These are phyloP conservation scores for Tardiomyces depauwii DNA, from an alignment of 1,139 yeast genomes.

Conservation along the genomic window DNA sequence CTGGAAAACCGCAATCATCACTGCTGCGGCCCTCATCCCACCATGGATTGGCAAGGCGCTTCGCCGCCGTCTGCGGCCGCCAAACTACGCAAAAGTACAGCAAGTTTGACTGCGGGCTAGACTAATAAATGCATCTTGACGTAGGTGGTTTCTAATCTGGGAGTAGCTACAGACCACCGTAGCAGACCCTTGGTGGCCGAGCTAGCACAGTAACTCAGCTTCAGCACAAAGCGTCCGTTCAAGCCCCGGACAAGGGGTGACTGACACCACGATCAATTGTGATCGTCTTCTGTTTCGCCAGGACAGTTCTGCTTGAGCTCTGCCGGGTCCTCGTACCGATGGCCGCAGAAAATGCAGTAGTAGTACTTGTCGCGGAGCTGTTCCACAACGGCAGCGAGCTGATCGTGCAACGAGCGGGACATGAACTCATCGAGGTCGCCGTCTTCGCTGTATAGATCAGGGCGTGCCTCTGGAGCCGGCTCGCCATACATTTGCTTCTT, in stretches of 20 bases:
- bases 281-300: conserved; percentile 30
- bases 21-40: conserved; percentile 68
- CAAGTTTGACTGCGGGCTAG: conserved; percentile 25
- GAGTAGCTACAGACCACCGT: too few species aligned
- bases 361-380: conserved; percentile 29
- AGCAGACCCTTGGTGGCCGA: too few species aligned
- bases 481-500: background rate
- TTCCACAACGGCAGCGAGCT: conserved; percentile 20
- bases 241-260: too few species aligned
- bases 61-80: conserved; percentile 73
- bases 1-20: conserved; percentile 59
- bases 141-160: too few species aligned
- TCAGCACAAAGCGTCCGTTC: too few species aligned
- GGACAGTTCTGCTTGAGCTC: conserved; percentile 38
- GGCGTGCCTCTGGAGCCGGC: background rate
- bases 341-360: conserved; percentile 43
- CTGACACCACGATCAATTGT: background rate
- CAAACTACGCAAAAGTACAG: conserved; percentile 96
- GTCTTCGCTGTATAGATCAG: background rate
- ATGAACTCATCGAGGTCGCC: background rate
- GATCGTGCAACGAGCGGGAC: background rate
- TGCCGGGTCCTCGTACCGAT: conserved; percentile 23
- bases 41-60: conserved; percentile 79
- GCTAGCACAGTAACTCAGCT: too few species aligned
- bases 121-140: background rate